Base-by-base conservation (phyloP, 192 early-diverging fungal species). In the Martensiomyces pterosporus region DNA sequence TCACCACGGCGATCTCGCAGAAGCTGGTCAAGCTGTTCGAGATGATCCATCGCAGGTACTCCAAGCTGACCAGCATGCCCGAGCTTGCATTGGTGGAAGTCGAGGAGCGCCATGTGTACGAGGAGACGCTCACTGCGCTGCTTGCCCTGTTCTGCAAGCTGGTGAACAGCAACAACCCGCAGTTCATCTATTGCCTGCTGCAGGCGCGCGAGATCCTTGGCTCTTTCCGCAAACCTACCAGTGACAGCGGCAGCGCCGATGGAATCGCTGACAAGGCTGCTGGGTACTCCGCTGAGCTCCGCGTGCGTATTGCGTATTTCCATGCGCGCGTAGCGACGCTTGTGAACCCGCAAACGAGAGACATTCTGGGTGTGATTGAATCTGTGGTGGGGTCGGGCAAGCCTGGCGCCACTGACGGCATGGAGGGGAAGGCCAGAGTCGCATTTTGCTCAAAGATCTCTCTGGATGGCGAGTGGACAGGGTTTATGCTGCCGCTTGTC, bases 261-360 rank as follows among this genome's bases (percentile, higher is more conserved):
- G 40, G 10, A 17, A 9, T 22, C 16, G 39, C 40, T 13, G 47
- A 39, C 12, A 49, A 43, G 13, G 64, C 57, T 0, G 50, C 36
- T 45, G 18, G 29, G 26, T 17, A 51, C 38, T 57, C 69, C 6
- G 69, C 61, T 0, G 58, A 56, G 26, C 46, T 73, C 27, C 62
- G 62, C 10, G 54, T 73, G 13, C 56, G 69, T 7, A 38, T 75
- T 22, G 71, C 71, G 1, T 75, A 75, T 32, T 75, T 75, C 29
- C 71, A 75, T 27, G 71, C 71, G 1, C 55, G 56, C 4, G 46
- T 75, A 16, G 39, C 71, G 12, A 47, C 60, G 12, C 52, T 73
- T 43, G 33, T 57, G 4, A 57, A 33, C 22, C 54, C 63, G 50
- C 69, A 65, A 47, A 40, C 57, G 1, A 51, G 44, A 26, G 62